Conservation (phyloP, 2,329 filamentous ascomycete species). For the Curvularia sp. region DNA sequence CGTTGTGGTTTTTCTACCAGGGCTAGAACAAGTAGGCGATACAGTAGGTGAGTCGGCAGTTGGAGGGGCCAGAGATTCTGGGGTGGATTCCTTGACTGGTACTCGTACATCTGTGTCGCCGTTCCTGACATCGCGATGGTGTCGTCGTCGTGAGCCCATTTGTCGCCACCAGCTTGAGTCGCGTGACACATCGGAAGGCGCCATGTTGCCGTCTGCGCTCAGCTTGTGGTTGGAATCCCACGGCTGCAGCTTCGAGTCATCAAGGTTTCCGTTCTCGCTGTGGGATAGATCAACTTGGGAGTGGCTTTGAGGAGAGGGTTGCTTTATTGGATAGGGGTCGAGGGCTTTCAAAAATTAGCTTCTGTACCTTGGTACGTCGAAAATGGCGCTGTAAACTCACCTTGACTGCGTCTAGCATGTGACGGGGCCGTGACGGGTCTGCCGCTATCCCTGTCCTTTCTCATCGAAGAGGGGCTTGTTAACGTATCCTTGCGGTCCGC, state of each 20-base stretch:
- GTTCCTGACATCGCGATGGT: constrained; percentile 38
- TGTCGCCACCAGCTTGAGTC: constrained; percentile 48
- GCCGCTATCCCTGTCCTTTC: constrained; percentile 34
- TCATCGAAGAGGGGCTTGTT: constrained; percentile 36
- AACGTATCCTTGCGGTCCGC: constrained; percentile 43
- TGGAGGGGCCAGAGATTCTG: constrained; percentile 27
- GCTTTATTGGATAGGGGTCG: constrained; percentile 41
- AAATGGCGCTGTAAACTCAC: constrained; percentile 36
- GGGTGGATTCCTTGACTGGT: constrained; percentile 36
- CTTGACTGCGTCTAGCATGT: constrained; percentile 42
- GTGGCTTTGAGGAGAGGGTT: constrained; percentile 43
- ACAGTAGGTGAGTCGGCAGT: constrained; percentile 33
- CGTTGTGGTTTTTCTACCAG: constrained; percentile 37
- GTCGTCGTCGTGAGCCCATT: constrained; percentile 39
- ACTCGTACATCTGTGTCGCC: constrained; percentile 35
- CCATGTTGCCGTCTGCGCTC: constrained; percentile 40
- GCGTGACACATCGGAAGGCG: constrained; percentile 41
- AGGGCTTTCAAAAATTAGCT: constrained; percentile 30
- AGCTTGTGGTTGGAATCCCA: constrained; percentile 49
- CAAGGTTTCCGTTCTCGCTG: constrained; percentile 41
- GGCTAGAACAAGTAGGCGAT: constrained; percentile 34
- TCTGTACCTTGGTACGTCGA: constrained; percentile 12
- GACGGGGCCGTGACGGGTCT: constrained; percentile 49
- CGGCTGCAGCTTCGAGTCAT: constrained; percentile 40
- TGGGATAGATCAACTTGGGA: constrained; percentile 46